Percentiles rank a stretch among this genome's conserved stretches.
Evolutionary conservation across 768 basidiomycete genomes (phyloP).

Genomic region (Ramaria rubella): DNA sequence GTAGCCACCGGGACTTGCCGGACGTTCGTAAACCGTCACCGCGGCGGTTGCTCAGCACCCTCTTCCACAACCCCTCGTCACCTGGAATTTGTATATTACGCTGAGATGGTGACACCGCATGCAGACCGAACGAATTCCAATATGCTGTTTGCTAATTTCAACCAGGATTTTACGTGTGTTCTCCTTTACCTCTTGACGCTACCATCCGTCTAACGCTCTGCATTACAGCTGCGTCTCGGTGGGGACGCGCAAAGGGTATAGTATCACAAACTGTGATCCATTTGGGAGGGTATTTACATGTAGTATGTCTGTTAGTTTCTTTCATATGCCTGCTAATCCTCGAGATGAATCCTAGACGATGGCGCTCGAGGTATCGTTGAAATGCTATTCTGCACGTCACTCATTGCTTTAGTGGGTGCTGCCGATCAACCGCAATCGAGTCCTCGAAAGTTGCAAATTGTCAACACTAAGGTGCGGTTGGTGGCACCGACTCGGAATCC

Average conservation of each 20-base stretch:
- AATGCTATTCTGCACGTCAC: slow-evolving; percentile 98
- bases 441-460: slow-evolving; percentile 92
- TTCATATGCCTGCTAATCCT: not conserved
- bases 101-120: slow-evolving; percentile 9
- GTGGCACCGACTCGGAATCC: not conserved
- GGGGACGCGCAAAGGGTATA: slow-evolving; percentile 92
- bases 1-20: too few species aligned
- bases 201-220: not conserved
- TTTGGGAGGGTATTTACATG: slow-evolving; percentile 93
- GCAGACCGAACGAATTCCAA: slow-evolving; percentile 31
- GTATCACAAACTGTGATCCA: slow-evolving; percentile 96
- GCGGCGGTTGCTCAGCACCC: not conserved
- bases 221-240: slow-evolving; percentile 73
- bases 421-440: slow-evolving; percentile 88
- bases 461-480: slow-evolving; percentile 86
- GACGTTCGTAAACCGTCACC: too few species aligned
- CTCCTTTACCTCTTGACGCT: not conserved
- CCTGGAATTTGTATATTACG: not conserved
- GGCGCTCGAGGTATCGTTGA: slow-evolving; percentile 95
- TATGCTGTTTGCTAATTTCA: slow-evolving; percentile 90
- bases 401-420: slow-evolving; percentile 94
- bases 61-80: not conserved
- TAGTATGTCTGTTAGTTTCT: slow-evolving; percentile 53
- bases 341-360: slow-evolving; percentile 52
- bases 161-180: slow-evolving; percentile 90